Conservation (phyloP, 495 filamentous ascomycete genomes). For the Mycothermus thermophilus region DNA sequence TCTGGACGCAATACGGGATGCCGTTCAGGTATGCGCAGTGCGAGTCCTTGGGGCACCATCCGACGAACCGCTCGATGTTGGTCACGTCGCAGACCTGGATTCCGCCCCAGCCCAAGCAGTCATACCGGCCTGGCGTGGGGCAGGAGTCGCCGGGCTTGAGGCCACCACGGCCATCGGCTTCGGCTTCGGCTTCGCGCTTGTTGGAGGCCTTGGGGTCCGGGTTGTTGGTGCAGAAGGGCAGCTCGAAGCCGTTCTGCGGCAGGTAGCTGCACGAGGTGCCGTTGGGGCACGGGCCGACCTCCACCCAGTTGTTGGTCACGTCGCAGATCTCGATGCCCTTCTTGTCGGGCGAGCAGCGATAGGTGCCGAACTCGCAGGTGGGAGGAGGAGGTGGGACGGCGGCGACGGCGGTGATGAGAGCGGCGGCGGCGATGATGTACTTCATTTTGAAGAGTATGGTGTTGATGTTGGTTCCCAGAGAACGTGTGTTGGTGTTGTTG, state of each 20-base stretch:
- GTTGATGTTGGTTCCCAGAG: no score
- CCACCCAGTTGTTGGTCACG: constrained; percentile 8
- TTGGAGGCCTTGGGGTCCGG: constrained; percentile 2
- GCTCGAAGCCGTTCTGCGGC: constrained; percentile 10
- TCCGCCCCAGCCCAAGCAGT: constrained; percentile 11
- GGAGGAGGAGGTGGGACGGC: no score
- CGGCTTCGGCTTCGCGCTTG: background rate
- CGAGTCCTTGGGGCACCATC: constrained; percentile 5
- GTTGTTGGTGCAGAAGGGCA: constrained; percentile 13
- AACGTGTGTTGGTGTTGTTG: no score
- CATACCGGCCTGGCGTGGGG: constrained; percentile 9
- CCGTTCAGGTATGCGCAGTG: constrained; percentile 12
- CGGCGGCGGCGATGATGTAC: no score
- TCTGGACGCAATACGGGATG: constrained; percentile 11
- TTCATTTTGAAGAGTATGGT: no score
- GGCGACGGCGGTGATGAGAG: no score
- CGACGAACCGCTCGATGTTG: constrained; percentile 7
- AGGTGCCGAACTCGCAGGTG: constrained; percentile 15
- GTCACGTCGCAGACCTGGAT: constrained; percentile 15
- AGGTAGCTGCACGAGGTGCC: constrained; percentile 10
- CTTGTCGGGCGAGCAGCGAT: constrained; percentile 14
- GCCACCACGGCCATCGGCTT: constrained; percentile 2
- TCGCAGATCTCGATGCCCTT: constrained; percentile 17
- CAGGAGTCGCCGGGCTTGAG: constrained; percentile 11
- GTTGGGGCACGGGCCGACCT: constrained; percentile 11